Evolutionary conservation across 1,139 yeast species (phyloP).

Genomic region (Lodderomyces jiufengensis): DNA sequence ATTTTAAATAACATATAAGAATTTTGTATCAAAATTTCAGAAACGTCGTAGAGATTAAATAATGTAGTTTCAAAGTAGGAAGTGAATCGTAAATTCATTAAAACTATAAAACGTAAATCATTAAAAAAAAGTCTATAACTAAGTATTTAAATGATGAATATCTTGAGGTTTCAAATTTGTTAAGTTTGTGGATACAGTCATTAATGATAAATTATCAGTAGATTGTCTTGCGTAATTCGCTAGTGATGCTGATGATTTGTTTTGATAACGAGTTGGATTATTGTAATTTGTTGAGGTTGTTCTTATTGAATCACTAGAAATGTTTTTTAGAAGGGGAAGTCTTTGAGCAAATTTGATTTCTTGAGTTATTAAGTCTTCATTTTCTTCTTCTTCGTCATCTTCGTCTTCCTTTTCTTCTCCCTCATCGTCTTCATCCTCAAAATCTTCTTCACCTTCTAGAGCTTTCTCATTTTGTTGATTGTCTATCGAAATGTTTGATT

Average conservation of each 20-base stretch:
- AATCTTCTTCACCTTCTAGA: conserved; percentile 1
- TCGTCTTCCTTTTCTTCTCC: conserved; percentile 1
- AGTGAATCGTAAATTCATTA: no score
- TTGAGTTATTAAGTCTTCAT: conserved; percentile 18
- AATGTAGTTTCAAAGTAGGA: no score
- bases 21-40: no score
- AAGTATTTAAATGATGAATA: not conserved
- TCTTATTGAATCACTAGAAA: conserved; percentile 17
- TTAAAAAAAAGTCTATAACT: not conserved
- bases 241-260: not conserved
- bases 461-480: no score
- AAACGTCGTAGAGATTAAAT: no score
- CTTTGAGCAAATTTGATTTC: conserved; percentile 28
- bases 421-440: not conserved
- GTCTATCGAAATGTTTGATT: no score
- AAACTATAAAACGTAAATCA: no score
- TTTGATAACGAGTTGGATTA: not conserved
- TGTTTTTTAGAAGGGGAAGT: conserved; percentile 28
- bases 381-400: conserved; percentile 8
- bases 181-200: not conserved
- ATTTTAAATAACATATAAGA: no score
- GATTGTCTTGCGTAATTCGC: conserved; percentile 4
- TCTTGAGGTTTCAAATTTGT: not conserved
- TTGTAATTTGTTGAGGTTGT: conserved; percentile 4
- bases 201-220: conserved; percentile 5